Percentiles rank a stretch among this genome's conserved stretches.
These are phyloP conservation scores for Aspergillus sp. DNA, from an alignment of 2,329 filamentous ascomycete species.

Conservation along the genomic window DNA sequence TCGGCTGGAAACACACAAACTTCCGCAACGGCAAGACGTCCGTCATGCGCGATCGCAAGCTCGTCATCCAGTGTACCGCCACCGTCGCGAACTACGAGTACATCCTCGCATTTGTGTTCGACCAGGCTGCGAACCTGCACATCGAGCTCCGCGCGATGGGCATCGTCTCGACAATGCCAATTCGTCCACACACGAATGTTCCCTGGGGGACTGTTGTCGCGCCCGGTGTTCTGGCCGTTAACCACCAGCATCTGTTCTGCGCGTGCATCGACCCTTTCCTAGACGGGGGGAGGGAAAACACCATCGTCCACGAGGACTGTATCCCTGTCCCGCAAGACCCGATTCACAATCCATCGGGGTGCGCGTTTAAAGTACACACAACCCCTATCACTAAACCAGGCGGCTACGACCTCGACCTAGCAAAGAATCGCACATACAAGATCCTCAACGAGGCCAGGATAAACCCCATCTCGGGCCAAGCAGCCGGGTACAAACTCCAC, in stretches of 20 bases:
- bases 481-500: constrained; percentile 48
- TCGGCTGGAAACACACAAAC: constrained; percentile 73
- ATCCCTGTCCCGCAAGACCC: constrained; percentile 52
- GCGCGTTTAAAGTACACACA: constrained; percentile 44
- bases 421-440: constrained; percentile 52
- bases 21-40: constrained; percentile 65
- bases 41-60: constrained; percentile 63
- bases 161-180: constrained; percentile 64
- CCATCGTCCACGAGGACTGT: constrained; percentile 57
- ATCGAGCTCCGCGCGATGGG: constrained; percentile 71
- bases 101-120: constrained; percentile 70
- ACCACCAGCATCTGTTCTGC: constrained; percentile 77
- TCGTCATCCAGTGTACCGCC: constrained; percentile 70
- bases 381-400: constrained; percentile 44
- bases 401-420: constrained; percentile 41
- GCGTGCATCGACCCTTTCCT: constrained; percentile 63
- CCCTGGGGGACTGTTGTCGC: constrained; percentile 70
- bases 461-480: constrained; percentile 49
- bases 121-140: constrained; percentile 66
- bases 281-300: constrained; percentile 54
- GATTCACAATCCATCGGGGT: constrained; percentile 62
- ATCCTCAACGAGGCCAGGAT: constrained; percentile 50
- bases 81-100: constrained; percentile 74
- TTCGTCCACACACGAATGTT: constrained; percentile 58
- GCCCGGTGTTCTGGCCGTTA: constrained; percentile 65